These are phyloP conservation scores for Acanthamoeba sp. DNA, from an alignment of 208 protist genomes.

Conservation along the genomic window DNA sequence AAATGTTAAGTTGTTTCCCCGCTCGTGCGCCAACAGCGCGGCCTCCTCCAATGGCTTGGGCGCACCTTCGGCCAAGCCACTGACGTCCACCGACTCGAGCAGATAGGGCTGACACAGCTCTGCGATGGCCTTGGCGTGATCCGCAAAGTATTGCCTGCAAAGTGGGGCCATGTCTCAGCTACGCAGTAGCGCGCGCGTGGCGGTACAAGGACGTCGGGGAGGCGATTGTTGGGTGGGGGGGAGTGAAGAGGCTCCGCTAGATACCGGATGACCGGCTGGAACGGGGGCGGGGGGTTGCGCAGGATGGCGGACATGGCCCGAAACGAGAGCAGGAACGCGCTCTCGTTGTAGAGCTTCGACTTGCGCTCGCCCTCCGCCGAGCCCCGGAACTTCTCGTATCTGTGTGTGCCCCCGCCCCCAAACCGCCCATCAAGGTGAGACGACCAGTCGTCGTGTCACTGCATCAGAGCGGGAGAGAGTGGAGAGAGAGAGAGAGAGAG, in stretches of 20 bases:
- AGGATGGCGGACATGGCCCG: constrained; percentile 31
- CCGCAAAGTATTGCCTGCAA: not conserved
- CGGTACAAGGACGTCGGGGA: too few relatives aligned
- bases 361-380: not conserved
- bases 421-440: too few relatives aligned
- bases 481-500: too few relatives aligned
- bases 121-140: not conserved
- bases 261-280: constrained; percentile 54
- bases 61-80: not conserved
- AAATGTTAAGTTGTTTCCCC: too few relatives aligned
- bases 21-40: not conserved
- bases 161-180: too few relatives aligned
- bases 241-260: not conserved
- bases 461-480: too few relatives aligned
- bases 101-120: constrained; percentile 22
- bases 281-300: constrained; percentile 28
- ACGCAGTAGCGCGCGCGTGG: too few relatives aligned
- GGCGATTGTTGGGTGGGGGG: too few relatives aligned
- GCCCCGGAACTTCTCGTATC: constrained; percentile 37
- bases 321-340: constrained; percentile 26
- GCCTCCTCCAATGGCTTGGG: not conserved
- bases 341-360: constrained; percentile 65
- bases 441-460: too few relatives aligned
- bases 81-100: not conserved
- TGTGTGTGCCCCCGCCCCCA: too few relatives aligned